Evolutionary conservation across 257 asterid genomes (phyloP).

Genomic region (Striga asiatica): DNA sequence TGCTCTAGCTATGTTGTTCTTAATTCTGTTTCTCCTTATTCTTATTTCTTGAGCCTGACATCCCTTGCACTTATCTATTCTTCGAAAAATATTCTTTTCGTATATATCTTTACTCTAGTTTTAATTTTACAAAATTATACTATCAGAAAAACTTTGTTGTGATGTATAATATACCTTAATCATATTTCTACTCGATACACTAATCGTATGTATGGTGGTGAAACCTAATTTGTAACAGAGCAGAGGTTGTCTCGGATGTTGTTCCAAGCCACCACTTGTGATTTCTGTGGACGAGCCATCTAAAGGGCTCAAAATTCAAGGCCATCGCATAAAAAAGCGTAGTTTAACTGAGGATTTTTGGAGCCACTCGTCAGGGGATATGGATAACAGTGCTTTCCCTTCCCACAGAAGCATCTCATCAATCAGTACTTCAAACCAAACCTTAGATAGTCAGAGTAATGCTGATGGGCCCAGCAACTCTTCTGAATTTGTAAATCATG

Average conservation of each 20-base stretch:
- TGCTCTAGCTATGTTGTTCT: background rate
- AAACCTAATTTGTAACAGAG: conserved; percentile 32
- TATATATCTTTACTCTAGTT: background rate
- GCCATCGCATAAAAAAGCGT: conserved; percentile 42
- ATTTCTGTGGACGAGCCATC: conserved; percentile 65
- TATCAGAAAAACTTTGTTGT: too few relatives aligned
- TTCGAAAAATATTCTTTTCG: background rate
- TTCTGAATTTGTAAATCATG: conserved; percentile 58
- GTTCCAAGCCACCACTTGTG: conserved; percentile 47
- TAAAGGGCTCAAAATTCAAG: conserved; percentile 61
- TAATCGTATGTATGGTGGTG: conserved; percentile 54
- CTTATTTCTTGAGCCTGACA: too few relatives aligned
- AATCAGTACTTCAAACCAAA: conserved; percentile 45
- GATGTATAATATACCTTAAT: too few relatives aligned
- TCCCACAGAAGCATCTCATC: conserved; percentile 72
- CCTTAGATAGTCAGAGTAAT: conserved; percentile 5
- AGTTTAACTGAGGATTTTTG: conserved; percentile 62
- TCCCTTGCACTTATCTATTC: too few relatives aligned
- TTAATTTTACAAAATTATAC: too few relatives aligned
- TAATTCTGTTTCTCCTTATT: too few relatives aligned
- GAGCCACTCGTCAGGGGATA: conserved; percentile 69
- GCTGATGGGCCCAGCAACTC: conserved; percentile 32
- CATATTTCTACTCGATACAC: conserved; percentile 25
- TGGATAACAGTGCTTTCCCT: conserved; percentile 45
- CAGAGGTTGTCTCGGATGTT: conserved; percentile 77